Conservation (phyloP, 2,329 filamentous ascomycete genomes). For the Clonostachys rosea region DNA sequence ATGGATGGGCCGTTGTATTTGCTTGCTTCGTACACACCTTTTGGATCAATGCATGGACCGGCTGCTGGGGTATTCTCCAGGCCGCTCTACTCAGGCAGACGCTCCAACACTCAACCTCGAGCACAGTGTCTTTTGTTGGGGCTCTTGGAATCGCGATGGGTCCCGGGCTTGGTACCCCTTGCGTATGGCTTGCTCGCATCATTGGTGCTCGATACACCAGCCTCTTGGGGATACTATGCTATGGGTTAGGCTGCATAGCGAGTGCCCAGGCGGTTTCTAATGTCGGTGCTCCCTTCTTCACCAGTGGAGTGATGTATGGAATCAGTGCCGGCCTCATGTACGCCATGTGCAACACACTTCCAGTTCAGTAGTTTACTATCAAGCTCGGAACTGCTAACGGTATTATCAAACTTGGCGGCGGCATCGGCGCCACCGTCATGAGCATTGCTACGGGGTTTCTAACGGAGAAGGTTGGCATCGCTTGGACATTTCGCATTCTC, state of each 20-base stretch:
- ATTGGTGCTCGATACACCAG: slow-evolving; percentile 1
- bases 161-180: slow-evolving; percentile 1
- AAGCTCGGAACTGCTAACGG: slow-evolving; percentile 5
- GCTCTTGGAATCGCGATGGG: slow-evolving; percentile 1
- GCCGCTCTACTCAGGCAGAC: not conserved
- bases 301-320: slow-evolving; percentile 1
- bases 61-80: slow-evolving; percentile 4
- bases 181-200: not conserved
- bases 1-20: slow-evolving; percentile 4
- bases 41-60: slow-evolving; percentile 5
- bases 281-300: slow-evolving; percentile 1
- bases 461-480: slow-evolving; percentile 28
- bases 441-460: not conserved
- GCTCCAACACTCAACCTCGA: not conserved
- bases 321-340: slow-evolving; percentile 2
- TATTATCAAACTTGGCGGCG: slow-evolving; percentile 5
- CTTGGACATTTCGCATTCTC: slow-evolving; percentile 44
- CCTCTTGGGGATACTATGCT: not conserved
- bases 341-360: slow-evolving; percentile 3
- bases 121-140: slow-evolving; percentile 5
- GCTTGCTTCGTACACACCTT: slow-evolving; percentile 1
- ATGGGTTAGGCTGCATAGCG: slow-evolving; percentile 1
- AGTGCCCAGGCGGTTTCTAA: slow-evolving; percentile 2
- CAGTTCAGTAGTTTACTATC: slow-evolving; percentile 6
- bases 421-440: slow-evolving; percentile 1